Evolutionary conservation across 1,284 basidiomycete genomes (phyloP).

Genomic region (Fistulina hepatica): DNA sequence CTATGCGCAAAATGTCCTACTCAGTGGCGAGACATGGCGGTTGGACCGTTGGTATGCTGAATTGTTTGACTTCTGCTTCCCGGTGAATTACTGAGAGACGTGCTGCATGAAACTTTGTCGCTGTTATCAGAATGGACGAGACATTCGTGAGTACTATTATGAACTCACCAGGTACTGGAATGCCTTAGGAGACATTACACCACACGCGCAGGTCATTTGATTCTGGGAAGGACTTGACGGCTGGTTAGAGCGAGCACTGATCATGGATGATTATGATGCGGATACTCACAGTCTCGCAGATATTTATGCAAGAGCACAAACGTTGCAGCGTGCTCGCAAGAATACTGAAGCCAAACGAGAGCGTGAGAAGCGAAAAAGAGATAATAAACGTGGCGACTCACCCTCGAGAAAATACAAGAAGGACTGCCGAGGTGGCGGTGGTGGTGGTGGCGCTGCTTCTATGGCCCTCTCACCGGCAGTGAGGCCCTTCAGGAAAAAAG

Average conservation of each 20-base stretch:
- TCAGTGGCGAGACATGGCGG: too few relatives aligned
- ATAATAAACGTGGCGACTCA: too few relatives aligned
- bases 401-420: too few relatives aligned
- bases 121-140: neutral
- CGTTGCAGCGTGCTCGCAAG: too few relatives aligned
- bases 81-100: neutral
- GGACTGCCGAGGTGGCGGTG: too few relatives aligned
- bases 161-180: neutral
- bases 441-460: too few relatives aligned
- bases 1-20: neutral
- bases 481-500: too few relatives aligned
- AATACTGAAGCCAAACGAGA: too few relatives aligned
- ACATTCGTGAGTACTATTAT: neutral
- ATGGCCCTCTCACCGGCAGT: too few relatives aligned
- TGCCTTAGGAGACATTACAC: neutral
- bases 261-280: neutral
- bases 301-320: too few relatives aligned
- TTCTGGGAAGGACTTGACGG: conserved; percentile 1
- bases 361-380: too few relatives aligned
- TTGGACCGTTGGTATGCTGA: too few relatives aligned
- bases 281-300: neutral
- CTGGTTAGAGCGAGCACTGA: neutral
- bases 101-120: neutral
- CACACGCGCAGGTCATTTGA: neutral
- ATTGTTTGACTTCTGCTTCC: neutral